Evolutionary conservation across 1,139 yeast species (phyloP), one percentile per base, ranked within the genome.

Genomic region (Pneumocystis oryctolagi): DNA sequence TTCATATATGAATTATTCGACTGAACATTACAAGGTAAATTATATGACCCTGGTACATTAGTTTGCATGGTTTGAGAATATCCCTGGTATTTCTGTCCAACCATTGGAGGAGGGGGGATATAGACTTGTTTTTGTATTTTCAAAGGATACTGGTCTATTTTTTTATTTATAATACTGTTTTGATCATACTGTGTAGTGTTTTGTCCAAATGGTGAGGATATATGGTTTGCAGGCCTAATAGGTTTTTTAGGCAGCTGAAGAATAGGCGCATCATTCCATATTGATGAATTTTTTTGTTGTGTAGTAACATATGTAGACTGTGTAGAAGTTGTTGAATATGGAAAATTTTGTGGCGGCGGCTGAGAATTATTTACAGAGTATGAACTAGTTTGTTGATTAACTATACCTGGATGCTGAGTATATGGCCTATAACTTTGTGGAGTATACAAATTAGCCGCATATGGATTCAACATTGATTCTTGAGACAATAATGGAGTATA

Each of bases 191-290:
- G 25, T 2, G 18, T 5, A 5, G 47, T 28, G 18, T 32, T 32
- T 28, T 59, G 37, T 14, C 32, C 25, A 18, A 60, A 28, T 25
- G 31, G 31, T 31, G 59, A 12, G 20, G 62, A 39, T 39, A 60
- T 57, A 61, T 58, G 42, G n/a, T 28, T n/a, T 14, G 59, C 30
- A 28, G 60, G 37, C 32, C 56, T 42, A 30, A 59, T 39, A 31
- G 37, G 47, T 5, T 37, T 37, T 34, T 37, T 53, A 30, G 53
- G 42, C 20, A 39, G 25, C 2, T 32, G 18, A 18, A 31, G 82
- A n/a, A 84, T 79, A 62, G 97, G 96, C 67, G 90, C 77, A 73
- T 90, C 97, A 71, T 90, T 90, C 97, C 97, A 90, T 3, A 96
- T 97, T 61, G 87, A 92, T 59, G 84, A 84, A 60, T 85, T 85